These are phyloP conservation scores for Aspergillus funiculosus DNA, from an alignment of 495 filamentous ascomycete genomes.

Conservation along the genomic window DNA sequence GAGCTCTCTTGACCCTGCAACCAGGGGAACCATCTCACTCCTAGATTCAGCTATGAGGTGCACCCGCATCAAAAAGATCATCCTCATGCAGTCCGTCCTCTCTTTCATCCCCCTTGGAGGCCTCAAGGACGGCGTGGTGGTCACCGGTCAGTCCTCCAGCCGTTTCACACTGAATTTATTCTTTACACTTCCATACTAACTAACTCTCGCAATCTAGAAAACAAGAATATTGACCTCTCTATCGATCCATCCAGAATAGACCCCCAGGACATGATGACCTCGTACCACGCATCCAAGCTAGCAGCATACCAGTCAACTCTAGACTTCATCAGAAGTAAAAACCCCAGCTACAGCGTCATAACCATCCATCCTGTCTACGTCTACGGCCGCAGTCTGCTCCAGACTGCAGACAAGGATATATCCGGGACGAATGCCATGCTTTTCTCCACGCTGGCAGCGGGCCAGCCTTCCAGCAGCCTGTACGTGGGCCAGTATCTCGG, in stretches of 20 bases:
- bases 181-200: not conserved
- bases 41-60: constrained; percentile 32
- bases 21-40: constrained; percentile 31
- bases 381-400: constrained; percentile 12
- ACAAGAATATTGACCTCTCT: constrained; percentile 6
- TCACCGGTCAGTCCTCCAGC: not conserved
- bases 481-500: constrained; percentile 7
- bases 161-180: not conserved
- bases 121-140: not conserved
- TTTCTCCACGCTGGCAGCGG: not conserved
- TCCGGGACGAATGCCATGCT: constrained; percentile 15
- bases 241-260: not conserved
- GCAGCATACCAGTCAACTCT: constrained; percentile 25
- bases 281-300: constrained; percentile 25
- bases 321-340: constrained; percentile 16
- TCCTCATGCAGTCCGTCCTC: constrained; percentile 38
- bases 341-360: constrained; percentile 15
- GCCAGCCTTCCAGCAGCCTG: constrained; percentile 2
- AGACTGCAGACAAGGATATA: constrained; percentile 7
- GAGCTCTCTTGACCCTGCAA: constrained; percentile 30
- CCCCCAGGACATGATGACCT: not conserved
- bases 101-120: constrained; percentile 23
- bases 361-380: constrained; percentile 21
- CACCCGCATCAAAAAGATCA: constrained; percentile 32
- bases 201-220: constrained; percentile 8